Base-by-base conservation (phyloP, 2,329 filamentous ascomycete species). In the Furcasterigmium furcatum region DNA sequence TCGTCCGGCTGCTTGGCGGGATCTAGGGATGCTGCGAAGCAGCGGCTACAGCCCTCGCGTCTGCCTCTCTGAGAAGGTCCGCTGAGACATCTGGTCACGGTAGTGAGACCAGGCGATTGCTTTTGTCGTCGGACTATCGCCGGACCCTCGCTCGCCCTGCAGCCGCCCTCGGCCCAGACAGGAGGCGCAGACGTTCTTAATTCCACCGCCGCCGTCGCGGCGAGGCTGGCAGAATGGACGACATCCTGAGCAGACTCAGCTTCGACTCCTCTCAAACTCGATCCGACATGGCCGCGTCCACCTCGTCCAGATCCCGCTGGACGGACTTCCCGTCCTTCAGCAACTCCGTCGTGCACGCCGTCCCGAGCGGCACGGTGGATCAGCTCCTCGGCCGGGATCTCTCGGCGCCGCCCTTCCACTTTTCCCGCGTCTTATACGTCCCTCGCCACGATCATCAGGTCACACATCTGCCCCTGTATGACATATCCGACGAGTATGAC, bases 401-500 rank as follows among this genome's bases (percentile, higher is more conserved):
- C 18, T 9, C 22, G 10, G 32, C 13, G 14, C 44, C 41, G 14
- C 52, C 52, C 1, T 29, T 44, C 3, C 40, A 52, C 19, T 44
- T 54, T 5, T 44, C 50, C 3, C 50, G 52, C 5, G 44, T 47
- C 34, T 39, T 54, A 3, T 49, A 47, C 18, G 19, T 54, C 9
- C 46, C 52, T 5, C 43, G 32, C 2, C 48, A 54, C 19, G 36
- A 19, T 2, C 39, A 46, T 10, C 39, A 12, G 10, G 38, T 44
- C 13, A 36, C 30, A 3, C 52, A 54, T 12, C 43, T 54, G 3
- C 52, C 52, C 3, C 35, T 54, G 16, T 54, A 54, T 25, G 52
- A 54, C 14, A 14, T 52, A 9, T 40, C 44, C 4, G 21, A 32
- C 2, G 40, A 20, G 6, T 54, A 54, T 22, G 22, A 12, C 27